phyloP scores from a whole-genome alignment of 306 rosid genomes.

The Prunus armeniaca region DNA sequence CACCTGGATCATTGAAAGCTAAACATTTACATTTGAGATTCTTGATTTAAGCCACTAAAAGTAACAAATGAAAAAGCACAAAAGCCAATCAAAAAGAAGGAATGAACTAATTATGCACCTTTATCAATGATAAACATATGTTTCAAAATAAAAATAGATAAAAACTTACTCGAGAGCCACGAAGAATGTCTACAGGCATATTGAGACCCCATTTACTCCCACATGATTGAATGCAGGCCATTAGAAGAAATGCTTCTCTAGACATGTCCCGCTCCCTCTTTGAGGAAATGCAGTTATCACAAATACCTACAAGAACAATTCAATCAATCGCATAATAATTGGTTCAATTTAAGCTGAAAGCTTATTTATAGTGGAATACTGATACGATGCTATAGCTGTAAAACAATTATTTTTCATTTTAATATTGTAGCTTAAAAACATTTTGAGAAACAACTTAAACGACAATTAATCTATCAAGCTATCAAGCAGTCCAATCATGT shows the following conservation, averaged over 20 bases:
- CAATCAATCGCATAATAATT: slow-evolving; percentile 16
- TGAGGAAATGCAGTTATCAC: slow-evolving; percentile 72
- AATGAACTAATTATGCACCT: not conserved
- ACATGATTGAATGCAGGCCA: slow-evolving; percentile 84
- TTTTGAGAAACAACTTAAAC: not conserved
- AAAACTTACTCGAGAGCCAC: slow-evolving; percentile 84
- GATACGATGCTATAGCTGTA: not conserved
- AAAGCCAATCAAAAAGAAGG: not conserved
- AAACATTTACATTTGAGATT: not conserved
- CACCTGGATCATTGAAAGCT: not conserved
- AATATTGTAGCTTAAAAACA: not conserved
- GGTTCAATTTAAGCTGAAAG: not conserved
- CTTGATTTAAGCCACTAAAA: not conserved
- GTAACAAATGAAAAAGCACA: not conserved
- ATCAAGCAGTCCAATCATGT: not conserved
- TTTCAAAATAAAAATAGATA: slow-evolving; percentile 17
- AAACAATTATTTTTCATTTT: not conserved
- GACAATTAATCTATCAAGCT: not conserved
- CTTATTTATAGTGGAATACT: not conserved
- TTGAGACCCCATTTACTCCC: slow-evolving; percentile 70
- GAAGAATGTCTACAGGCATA: slow-evolving; percentile 80
- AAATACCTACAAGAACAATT: slow-evolving; percentile 54
- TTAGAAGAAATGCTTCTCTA: slow-evolving; percentile 78
- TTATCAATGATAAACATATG: not conserved
- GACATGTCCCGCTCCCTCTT: slow-evolving; percentile 77